Evolutionary conservation across 2,329 filamentous ascomycete species (phyloP).

Genomic region (Fusarium pilosicola): DNA sequence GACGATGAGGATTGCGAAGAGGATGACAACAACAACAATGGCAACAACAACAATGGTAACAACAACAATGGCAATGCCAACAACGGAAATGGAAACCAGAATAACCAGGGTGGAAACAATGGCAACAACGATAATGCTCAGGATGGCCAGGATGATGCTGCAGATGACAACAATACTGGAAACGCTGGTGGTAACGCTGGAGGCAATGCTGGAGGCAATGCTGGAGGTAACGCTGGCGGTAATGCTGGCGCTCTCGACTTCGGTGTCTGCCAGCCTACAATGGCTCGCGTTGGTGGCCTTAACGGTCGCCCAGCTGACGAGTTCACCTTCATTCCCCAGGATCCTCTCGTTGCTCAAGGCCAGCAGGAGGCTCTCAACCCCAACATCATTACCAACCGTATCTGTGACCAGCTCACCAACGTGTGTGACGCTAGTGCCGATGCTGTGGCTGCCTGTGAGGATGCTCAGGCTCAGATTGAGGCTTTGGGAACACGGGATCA

Average conservation of each 20-base stretch:
- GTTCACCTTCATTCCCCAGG: constrained; percentile 75
- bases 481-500: constrained; percentile 60
- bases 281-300: constrained; percentile 68
- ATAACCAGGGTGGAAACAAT: background rate
- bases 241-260: constrained; percentile 57
- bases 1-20: background rate
- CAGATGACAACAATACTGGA: background rate
- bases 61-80: background rate
- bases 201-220: constrained; percentile 19
- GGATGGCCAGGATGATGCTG: background rate
- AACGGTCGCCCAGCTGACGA: constrained; percentile 66
- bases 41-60: background rate
- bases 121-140: constrained; percentile 1
- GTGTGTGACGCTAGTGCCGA: constrained; percentile 71
- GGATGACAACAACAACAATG: background rate
- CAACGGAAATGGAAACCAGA: background rate
- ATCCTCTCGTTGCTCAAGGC: constrained; percentile 65
- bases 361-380: constrained; percentile 77
- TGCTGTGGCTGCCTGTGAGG: constrained; percentile 63
- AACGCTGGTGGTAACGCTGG: background rate
- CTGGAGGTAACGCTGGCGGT: constrained; percentile 34
- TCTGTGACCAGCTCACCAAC: constrained; percentile 75
- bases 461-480: constrained; percentile 63
- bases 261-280: constrained; percentile 64
- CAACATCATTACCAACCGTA: constrained; percentile 77